phyloP scores from a whole-genome alignment of 1,284 basidiomycete genomes.

The Pyrrhoderma noxium region DNA sequence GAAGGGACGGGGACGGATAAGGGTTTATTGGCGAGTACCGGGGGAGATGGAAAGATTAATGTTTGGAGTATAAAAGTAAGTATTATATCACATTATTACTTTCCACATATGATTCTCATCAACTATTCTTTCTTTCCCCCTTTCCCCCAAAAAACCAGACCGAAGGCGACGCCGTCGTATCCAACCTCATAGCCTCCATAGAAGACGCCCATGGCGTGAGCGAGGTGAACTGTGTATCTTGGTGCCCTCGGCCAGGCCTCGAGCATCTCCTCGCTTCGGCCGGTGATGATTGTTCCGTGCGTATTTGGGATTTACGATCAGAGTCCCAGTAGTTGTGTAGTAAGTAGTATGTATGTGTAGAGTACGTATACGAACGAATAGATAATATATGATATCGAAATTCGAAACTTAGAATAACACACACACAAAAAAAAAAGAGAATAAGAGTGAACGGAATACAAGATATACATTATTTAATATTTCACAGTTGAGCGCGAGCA shows the following conservation, averaged over 20 bases:
- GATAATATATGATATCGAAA: too few species aligned
- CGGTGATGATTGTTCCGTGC: slow-evolving; percentile 71
- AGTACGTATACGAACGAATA: too few species aligned
- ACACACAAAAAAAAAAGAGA: too few species aligned
- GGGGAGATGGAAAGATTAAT: slow-evolving; percentile 71
- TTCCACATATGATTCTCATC: neutral
- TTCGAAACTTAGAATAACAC: too few species aligned
- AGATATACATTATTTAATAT: neutral
- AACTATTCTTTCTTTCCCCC: slow-evolving; percentile 7
- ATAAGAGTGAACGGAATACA: too few species aligned
- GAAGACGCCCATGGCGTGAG: slow-evolving; percentile 61
- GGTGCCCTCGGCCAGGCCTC: slow-evolving; percentile 61
- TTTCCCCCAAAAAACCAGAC: slow-evolving; percentile 15
- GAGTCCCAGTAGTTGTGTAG: too few species aligned
- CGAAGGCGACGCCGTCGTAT: slow-evolving; percentile 21
- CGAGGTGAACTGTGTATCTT: slow-evolving; percentile 74
- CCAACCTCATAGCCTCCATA: slow-evolving; percentile 42
- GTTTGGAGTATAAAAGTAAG: slow-evolving; percentile 67
- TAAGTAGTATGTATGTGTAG: too few species aligned
- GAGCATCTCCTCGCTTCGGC: slow-evolving; percentile 66
- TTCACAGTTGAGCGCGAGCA: too few species aligned
- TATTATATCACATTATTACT: slow-evolving; percentile 8
- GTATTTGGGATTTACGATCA: slow-evolving; percentile 47
- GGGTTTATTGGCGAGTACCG: slow-evolving; percentile 70
- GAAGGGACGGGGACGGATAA: slow-evolving; percentile 29